Base-by-base conservation (phyloP, 257 asterid species). In the Scutellaria minor region DNA sequence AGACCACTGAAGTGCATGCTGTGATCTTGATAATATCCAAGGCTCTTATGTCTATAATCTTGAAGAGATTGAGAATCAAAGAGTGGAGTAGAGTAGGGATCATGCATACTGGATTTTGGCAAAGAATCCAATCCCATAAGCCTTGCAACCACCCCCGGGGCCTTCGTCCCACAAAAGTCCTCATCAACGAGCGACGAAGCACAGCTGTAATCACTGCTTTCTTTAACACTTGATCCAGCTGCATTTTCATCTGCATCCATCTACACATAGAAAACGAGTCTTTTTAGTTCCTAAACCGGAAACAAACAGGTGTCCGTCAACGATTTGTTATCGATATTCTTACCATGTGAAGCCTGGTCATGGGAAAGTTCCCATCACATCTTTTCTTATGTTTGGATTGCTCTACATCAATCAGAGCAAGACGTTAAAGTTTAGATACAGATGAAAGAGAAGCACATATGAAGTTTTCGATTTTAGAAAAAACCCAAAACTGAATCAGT, bases 41-140 rank as follows among this genome's bases (percentile, higher is more conserved):
- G 70, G 40, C 70, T 81, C 68, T 60, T 79, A 31, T 13, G 77
- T 71, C 64, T 66, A 73, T 82, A 50, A 22, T 79, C 86, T 14
- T 75, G 80, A 60, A 84, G 77, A n/a, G 97, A 85, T 68, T 75
- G 92, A 42, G 88, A 56, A 64, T 85, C 80, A 7, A 69, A 83
- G 60, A 80, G 82, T 41, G 97, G 91, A 56, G 89, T 76, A 2
- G 96, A 78, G 69, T 77, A 79, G 14, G 88, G 79, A 70, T 88
- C 97, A 0, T 75, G 42, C 18, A 71, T 37, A 64, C 62, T 83
- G 27, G 92, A 83, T 78, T 88, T 85, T 20, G 98, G 97, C 85
- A 90, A 68, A 58, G 87, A 80, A 74, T 95, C 97, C 79, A 95
- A 80, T 48, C 99, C 99, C 99, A 95, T 95, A 31, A 95, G 97